A percentile compares a stretch with the other conserved stretches of the same genome.
Evolutionary conservation across 768 basidiomycete species (phyloP).

Genomic region (Tulasnella sp.): DNA sequence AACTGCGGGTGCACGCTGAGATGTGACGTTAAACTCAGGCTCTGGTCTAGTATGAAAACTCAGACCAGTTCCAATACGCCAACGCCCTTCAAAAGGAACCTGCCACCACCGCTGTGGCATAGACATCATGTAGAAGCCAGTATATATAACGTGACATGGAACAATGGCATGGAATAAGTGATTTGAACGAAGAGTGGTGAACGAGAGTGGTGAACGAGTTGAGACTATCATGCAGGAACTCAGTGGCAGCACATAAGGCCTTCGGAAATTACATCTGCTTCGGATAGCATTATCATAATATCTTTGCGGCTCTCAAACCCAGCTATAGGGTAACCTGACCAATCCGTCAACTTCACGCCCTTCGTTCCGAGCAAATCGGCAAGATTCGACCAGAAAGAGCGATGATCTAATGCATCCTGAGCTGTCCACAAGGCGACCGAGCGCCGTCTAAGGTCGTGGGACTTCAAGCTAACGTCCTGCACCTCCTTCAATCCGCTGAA

Average conservation of each 20-base stretch:
- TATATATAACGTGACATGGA: not conserved
- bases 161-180: not conserved
- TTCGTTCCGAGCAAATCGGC: not conserved
- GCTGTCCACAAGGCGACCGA: conserved; percentile 12
- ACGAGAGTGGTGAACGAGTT: not conserved
- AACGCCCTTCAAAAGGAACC: conserved; percentile 46
- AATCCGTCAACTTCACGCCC: conserved; percentile 7
- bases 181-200: not conserved
- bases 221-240: not conserved
- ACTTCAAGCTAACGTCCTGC: conserved; percentile 12
- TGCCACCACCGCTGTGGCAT: not conserved
- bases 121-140: not conserved
- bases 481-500: conserved; percentile 14
- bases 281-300: not conserved
- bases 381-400: not conserved
- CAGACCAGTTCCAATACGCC: conserved; percentile 79
- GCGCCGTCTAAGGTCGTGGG: conserved; percentile 11
- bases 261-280: conserved; percentile 13
- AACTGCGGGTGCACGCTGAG: conserved; percentile 8
- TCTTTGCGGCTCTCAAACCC: not conserved
- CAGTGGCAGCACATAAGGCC: conserved; percentile 15
- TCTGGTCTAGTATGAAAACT: conserved; percentile 69
- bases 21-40: not conserved
- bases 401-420: conserved; percentile 11
- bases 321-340: not conserved